A percentile compares a stretch with the other conserved stretches of the same genome.
phyloP scores from a whole-genome alignment of 108 stramenopile genomes.

The Ochromonas danica region DNA sequence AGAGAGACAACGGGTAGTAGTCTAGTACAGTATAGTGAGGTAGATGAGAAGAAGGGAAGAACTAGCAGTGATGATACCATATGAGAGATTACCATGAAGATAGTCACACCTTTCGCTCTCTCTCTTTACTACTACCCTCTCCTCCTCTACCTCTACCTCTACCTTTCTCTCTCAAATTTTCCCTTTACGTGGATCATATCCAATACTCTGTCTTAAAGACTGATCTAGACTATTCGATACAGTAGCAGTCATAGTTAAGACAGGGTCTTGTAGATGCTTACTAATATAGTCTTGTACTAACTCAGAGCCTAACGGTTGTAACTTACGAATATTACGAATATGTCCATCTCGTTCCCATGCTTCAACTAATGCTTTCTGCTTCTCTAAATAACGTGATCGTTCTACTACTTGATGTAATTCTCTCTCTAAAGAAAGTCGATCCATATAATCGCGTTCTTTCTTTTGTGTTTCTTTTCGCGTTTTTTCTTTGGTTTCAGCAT shows the following conservation, averaged over 20 bases:
- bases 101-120: no score
- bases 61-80: no score
- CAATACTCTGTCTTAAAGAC: not conserved
- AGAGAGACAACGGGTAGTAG: no score
- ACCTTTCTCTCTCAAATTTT: not conserved
- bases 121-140: no score
- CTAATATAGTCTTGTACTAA: slow-evolving; percentile 20
- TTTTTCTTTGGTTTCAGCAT: not conserved
- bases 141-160: no score
- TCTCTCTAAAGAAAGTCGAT: not conserved
- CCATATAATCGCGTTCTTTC: slow-evolving; percentile 10
- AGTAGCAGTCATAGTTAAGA: not conserved
- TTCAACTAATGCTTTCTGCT: slow-evolving; percentile 9
- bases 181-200: not conserved
- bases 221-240: not conserved
- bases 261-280: not conserved
- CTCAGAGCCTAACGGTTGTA: not conserved
- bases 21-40: no score
- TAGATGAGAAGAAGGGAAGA: no score
- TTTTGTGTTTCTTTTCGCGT: not conserved
- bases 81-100: no score
- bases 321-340: slow-evolving; percentile 8
- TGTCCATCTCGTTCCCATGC: slow-evolving; percentile 34
- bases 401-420: slow-evolving; percentile 6
- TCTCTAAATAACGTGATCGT: slow-evolving; percentile 11